Conservation (phyloP, 2,329 filamentous ascomycete genomes). For the Claviceps africana region DNA sequence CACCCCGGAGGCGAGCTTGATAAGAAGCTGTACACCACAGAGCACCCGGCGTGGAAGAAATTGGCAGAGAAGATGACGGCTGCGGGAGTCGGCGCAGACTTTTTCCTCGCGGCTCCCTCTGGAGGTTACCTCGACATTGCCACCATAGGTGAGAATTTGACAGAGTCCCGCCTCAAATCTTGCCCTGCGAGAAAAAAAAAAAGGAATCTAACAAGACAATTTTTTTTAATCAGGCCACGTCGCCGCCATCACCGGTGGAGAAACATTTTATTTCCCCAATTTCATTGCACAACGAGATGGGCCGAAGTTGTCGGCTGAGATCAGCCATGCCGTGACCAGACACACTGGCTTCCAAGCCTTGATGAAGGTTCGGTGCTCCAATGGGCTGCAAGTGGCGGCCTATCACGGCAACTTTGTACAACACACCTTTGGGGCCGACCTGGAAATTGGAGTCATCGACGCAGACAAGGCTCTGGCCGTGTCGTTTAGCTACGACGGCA, state of each 20-base stretch:
- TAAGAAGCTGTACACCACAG: conserved; percentile 81
- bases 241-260: conserved; percentile 78
- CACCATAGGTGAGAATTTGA: conserved; percentile 55
- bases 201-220: conserved; percentile 1
- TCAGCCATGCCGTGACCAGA: conserved; percentile 71
- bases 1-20: conserved; percentile 76
- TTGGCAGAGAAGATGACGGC: conserved; percentile 77
- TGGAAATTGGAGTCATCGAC: conserved; percentile 86
- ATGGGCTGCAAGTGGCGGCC: conserved; percentile 80
- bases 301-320: conserved; percentile 69
- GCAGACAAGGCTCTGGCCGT: conserved; percentile 87
- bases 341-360: conserved; percentile 92
- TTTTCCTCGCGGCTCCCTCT: conserved; percentile 84
- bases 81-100: conserved; percentile 75
- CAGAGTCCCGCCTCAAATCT: too few relatives aligned
- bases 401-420: conserved; percentile 97
- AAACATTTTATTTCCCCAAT: conserved; percentile 94
- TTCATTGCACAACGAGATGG: conserved; percentile 80
- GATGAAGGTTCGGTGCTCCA: conserved; percentile 97
- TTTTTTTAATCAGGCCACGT: conserved; percentile 57
- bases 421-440: conserved; percentile 84
- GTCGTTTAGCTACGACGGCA: conserved; percentile 89
- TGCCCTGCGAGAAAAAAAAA: neutral
- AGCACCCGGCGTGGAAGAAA: conserved; percentile 80
- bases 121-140: conserved; percentile 88